Evolutionary conservation across 2,329 filamentous ascomycete genomes (phyloP).

Genomic region (Mariannaea elegans): DNA sequence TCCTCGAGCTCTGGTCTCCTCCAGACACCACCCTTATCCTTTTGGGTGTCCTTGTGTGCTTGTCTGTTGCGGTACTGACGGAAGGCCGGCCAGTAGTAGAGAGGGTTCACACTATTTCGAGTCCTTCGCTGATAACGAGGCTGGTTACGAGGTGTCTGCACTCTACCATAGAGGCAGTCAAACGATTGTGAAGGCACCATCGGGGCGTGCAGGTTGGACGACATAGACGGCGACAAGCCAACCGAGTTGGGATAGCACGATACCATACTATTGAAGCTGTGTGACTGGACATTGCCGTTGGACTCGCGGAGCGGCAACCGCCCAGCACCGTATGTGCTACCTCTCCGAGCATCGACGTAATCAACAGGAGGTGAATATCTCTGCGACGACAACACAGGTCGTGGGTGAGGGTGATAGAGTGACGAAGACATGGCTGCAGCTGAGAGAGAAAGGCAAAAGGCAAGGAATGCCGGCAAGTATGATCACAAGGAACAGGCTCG

Average conservation of each 20-base stretch:
- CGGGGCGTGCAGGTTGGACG: slow-evolving; percentile 60
- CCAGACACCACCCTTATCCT: slow-evolving; percentile 67
- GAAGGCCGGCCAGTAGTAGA: slow-evolving; percentile 70
- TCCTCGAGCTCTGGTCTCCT: slow-evolving; percentile 65
- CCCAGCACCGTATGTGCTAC: slow-evolving; percentile 43
- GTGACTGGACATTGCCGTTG: slow-evolving; percentile 60
- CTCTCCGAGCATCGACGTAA: slow-evolving; percentile 57
- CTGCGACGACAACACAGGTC: slow-evolving; percentile 61
- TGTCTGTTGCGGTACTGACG: slow-evolving; percentile 73
- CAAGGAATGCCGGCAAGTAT: slow-evolving; percentile 45
- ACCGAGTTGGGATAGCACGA: slow-evolving; percentile 56
- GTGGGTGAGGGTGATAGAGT: slow-evolving; percentile 52
- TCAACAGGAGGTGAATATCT: slow-evolving; percentile 58
- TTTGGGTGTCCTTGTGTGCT: slow-evolving; percentile 67
- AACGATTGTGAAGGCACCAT: slow-evolving; percentile 60
- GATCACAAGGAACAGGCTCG: slow-evolving; percentile 42
- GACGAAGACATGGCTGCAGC: slow-evolving; percentile 48
- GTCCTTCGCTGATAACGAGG: slow-evolving; percentile 46
- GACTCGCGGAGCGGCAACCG: slow-evolving; percentile 61
- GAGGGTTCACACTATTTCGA: slow-evolving; percentile 61
- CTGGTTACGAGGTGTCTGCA: slow-evolving; percentile 49
- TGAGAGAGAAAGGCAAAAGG: slow-evolving; percentile 34
- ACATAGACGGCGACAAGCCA: slow-evolving; percentile 54
- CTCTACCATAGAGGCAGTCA: slow-evolving; percentile 48
- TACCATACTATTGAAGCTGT: slow-evolving; percentile 51